A percentile compares a stretch with the other conserved stretches of the same genome.
Evolutionary conservation across 169 alveolate species (phyloP).

Genomic region (Eimeria acervulina): DNA sequence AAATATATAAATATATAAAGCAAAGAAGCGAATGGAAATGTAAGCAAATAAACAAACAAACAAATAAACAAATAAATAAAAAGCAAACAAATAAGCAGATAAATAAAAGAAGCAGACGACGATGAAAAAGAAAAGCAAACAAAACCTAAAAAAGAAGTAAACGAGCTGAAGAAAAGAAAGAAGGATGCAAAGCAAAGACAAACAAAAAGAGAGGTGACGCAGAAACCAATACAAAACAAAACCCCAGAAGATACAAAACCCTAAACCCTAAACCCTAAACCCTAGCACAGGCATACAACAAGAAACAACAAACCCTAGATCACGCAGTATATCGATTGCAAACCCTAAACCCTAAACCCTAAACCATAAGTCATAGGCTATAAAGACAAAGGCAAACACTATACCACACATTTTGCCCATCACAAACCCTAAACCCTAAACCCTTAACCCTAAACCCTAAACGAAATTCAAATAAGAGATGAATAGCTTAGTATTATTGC

Average conservation of each 20-base stretch:
- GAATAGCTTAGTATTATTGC: too few relatives aligned
- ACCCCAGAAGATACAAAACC: neutral
- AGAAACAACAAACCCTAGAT: neutral
- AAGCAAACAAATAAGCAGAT: too few relatives aligned
- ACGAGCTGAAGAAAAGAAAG: neutral
- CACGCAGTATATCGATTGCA: neutral
- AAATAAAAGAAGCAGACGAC: too few relatives aligned
- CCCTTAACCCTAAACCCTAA: too few relatives aligned
- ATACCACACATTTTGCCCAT: too few relatives aligned
- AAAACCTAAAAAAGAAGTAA: neutral
- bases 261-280: neutral
- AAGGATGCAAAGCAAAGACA: neutral
- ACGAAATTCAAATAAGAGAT: too few relatives aligned
- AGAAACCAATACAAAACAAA: neutral
- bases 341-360: neutral
- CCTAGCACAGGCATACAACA: neutral
- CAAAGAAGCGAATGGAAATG: neutral
- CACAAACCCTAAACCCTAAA: too few relatives aligned
- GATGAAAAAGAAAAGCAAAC: too few relatives aligned
- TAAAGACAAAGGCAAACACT: neutral
- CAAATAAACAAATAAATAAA: too few relatives aligned
- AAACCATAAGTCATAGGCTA: neutral
- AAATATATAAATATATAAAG: too few relatives aligned
- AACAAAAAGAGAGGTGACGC: neutral
- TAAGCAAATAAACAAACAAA: too few relatives aligned